A percentile compares a stretch with the other conserved stretches of the same genome.
Conservation (phyloP, 2,329 filamentous ascomycete species). For the Trichothecium roseum region DNA sequence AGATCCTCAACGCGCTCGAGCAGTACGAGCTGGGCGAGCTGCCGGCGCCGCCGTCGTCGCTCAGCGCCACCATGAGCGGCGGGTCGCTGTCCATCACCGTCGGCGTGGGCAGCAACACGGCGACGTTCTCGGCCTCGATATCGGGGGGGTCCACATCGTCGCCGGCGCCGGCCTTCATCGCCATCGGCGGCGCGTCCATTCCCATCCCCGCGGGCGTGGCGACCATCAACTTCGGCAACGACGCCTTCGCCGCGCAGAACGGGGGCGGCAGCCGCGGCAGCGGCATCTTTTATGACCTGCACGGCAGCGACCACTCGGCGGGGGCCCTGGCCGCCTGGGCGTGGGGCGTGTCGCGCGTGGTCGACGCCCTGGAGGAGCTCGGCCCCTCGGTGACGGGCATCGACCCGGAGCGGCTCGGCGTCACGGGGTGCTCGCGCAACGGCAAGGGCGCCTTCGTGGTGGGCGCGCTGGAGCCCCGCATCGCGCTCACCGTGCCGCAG, state of each 20-base stretch:
- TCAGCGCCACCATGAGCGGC: slow-evolving; percentile 33
- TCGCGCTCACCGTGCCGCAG: slow-evolving; percentile 51
- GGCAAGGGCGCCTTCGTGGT: slow-evolving; percentile 55
- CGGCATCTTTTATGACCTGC: slow-evolving; percentile 50
- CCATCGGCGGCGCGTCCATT: slow-evolving; percentile 42
- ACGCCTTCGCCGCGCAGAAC: slow-evolving; percentile 42
- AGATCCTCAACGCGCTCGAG: slow-evolving; percentile 26
- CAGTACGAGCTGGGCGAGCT: slow-evolving; percentile 26
- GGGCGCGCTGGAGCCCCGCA: slow-evolving; percentile 46
- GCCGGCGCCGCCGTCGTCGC: slow-evolving; percentile 20
- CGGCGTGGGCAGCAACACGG: slow-evolving; percentile 20
- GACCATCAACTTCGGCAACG: slow-evolving; percentile 49
- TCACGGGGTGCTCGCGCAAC: slow-evolving; percentile 55
- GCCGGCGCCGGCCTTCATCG: slow-evolving; percentile 44
- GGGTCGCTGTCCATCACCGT: slow-evolving; percentile 30
- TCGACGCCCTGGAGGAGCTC: slow-evolving; percentile 47
- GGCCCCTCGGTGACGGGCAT: slow-evolving; percentile 33
- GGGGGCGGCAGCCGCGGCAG: slow-evolving; percentile 36
- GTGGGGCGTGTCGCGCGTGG: slow-evolving; percentile 50
- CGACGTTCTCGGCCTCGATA: slow-evolving; percentile 22
- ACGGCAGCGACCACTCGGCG: slow-evolving; percentile 42
- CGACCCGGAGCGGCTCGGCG: slow-evolving; percentile 37
- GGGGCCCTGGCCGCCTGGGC: slow-evolving; percentile 53
- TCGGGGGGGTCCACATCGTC: slow-evolving; percentile 27
- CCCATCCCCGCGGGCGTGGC: slow-evolving; percentile 44